Evolutionary conservation across 306 rosid genomes (phyloP).

Genomic region (Amphicarpaea edgeworthii): DNA sequence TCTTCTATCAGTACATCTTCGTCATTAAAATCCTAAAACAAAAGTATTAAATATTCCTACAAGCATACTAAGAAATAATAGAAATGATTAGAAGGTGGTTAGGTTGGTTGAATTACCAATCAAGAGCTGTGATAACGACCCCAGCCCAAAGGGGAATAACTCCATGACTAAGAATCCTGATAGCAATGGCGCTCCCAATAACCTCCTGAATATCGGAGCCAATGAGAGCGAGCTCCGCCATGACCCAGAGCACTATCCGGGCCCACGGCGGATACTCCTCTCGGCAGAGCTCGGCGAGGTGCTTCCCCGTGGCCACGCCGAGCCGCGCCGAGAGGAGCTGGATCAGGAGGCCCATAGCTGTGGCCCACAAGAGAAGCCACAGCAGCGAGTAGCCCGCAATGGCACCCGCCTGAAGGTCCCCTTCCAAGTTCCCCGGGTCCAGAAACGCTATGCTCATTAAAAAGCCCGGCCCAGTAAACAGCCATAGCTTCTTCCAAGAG

Average conservation of each 20-base stretch:
- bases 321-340: conserved; percentile 92
- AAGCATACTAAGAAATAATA: no score
- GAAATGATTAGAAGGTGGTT: not conserved
- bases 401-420: conserved; percentile 96
- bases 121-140: conserved; percentile 84
- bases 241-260: conserved; percentile 75
- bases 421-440: conserved; percentile 95
- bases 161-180: conserved; percentile 84
- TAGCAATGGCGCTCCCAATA: conserved; percentile 95
- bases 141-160: conserved; percentile 91
- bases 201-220: conserved; percentile 98
- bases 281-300: conserved; percentile 91
- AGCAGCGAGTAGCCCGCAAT: conserved; percentile 89
- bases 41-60: no score
- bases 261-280: conserved; percentile 98
- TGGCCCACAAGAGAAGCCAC: conserved; percentile 96
- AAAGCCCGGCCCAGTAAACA: conserved; percentile 94
- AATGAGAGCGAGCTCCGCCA: conserved; percentile 94
- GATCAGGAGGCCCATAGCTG: conserved; percentile 86
- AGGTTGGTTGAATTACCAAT: conserved; percentile 60
- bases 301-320: conserved; percentile 94
- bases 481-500: conserved; percentile 97
- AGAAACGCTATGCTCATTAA: conserved; percentile 93
- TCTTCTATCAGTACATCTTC: no score
- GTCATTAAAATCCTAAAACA: no score